These are phyloP conservation scores for Coniferiporia weirii DNA, from an alignment of 1,284 basidiomycete species.

Conservation along the genomic window DNA sequence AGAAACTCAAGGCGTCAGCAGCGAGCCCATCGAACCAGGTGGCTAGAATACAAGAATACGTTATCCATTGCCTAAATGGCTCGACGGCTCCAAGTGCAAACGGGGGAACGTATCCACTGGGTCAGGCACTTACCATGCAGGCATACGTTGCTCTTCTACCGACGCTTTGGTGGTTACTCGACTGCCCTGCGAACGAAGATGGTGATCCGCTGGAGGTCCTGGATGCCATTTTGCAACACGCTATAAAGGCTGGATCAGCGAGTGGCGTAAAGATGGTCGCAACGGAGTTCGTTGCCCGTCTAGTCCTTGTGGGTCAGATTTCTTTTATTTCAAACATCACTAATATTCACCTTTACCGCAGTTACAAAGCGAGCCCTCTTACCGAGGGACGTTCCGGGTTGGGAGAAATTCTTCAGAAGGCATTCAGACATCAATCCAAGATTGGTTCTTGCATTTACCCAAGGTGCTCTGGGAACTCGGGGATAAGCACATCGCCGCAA, in stretches of 20 bases:
- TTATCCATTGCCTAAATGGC: slow-evolving; percentile 59
- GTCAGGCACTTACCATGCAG: slow-evolving; percentile 46
- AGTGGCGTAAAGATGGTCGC: slow-evolving; percentile 58
- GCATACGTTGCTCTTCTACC: slow-evolving; percentile 72
- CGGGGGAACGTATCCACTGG: slow-evolving; percentile 35
- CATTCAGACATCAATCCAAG: slow-evolving; percentile 38
- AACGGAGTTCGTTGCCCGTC: slow-evolving; percentile 65
- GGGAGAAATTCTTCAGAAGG: slow-evolving; percentile 28
- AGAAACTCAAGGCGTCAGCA: slow-evolving; percentile 21
- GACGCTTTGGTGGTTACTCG: slow-evolving; percentile 79
- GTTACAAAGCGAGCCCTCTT: slow-evolving; percentile 59
- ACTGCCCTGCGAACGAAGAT: slow-evolving; percentile 26
- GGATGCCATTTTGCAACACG: slow-evolving; percentile 53
- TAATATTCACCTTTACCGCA: slow-evolving; percentile 26
- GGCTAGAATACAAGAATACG: slow-evolving; percentile 62
- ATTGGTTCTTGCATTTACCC: slow-evolving; percentile 68
- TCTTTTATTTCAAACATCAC: not conserved
- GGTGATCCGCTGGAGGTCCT: slow-evolving; percentile 37
- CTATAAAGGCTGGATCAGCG: slow-evolving; percentile 48
- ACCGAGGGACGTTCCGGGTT: slow-evolving; percentile 45
- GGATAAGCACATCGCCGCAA: slow-evolving; percentile 44
- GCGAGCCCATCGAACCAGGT: slow-evolving; percentile 36
- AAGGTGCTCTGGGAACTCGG: slow-evolving; percentile 82
- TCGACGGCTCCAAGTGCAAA: slow-evolving; percentile 28
- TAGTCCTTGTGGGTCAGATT: slow-evolving; percentile 53